Evolutionary conservation across 495 filamentous ascomycete species (phyloP).

Genomic region (Hypoxylon cercidicola): DNA sequence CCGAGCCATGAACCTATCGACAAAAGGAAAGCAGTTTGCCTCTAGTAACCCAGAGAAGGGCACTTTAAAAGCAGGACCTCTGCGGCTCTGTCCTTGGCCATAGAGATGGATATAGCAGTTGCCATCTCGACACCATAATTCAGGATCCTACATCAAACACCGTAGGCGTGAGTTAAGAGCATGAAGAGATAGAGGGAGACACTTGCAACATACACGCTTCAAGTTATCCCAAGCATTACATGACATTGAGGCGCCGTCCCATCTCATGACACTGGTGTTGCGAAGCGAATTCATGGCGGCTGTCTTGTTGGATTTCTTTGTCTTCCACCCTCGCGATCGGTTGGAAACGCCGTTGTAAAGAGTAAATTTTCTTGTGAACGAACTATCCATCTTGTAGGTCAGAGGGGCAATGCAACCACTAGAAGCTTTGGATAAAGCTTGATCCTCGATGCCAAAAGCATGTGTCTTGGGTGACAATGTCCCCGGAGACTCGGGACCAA

Average conservation of each 20-base stretch:
- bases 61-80: conserved; percentile 70
- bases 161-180: not conserved
- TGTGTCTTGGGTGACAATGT: not conserved
- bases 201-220: conserved; percentile 60
- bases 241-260: conserved; percentile 64
- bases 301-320: conserved; percentile 32
- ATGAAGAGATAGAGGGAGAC: not conserved
- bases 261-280: conserved; percentile 55
- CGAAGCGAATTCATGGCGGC: conserved; percentile 32
- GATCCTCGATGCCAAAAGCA: not conserved
- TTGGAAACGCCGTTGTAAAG: conserved; percentile 43
- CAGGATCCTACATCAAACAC: conserved; percentile 59
- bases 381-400: conserved; percentile 9
- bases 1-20: conserved; percentile 59
- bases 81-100: conserved; percentile 64
- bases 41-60: conserved; percentile 60
- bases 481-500: not conserved
- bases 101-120: conserved; percentile 73
- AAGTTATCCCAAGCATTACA: conserved; percentile 64
- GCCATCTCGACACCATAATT: conserved; percentile 70
- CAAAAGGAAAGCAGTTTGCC: conserved; percentile 62
- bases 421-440: conserved; percentile 1
- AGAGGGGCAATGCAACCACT: not conserved
- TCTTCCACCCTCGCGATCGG: conserved; percentile 41
- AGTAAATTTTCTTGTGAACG: conserved; percentile 13